These are phyloP conservation scores for Podospora pseudoanserina DNA, from an alignment of 495 filamentous ascomycete genomes.

Conservation along the genomic window DNA sequence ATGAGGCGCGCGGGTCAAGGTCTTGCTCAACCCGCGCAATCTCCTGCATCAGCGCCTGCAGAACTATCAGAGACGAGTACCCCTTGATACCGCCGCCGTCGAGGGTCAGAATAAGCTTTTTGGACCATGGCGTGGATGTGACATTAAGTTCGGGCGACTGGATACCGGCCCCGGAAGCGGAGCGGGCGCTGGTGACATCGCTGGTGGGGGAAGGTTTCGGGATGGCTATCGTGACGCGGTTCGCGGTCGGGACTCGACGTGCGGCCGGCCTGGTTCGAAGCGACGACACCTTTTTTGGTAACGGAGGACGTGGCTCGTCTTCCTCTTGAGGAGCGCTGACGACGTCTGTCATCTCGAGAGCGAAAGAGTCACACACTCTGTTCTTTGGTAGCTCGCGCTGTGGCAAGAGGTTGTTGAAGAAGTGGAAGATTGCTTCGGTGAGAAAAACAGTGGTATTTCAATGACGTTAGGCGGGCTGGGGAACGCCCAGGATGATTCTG, in stretches of 20 bases:
- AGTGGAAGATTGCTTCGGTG: constrained; percentile 13
- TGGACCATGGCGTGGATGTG: constrained; percentile 29
- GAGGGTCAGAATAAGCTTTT: constrained; percentile 31
- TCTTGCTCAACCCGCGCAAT: constrained; percentile 27
- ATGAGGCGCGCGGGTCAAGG: constrained; percentile 20
- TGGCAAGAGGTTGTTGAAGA: constrained; percentile 5
- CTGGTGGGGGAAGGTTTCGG: constrained; percentile 19
- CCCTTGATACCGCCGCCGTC: constrained; percentile 35
- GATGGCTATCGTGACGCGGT: constrained; percentile 28
- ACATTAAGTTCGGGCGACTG: constrained; percentile 21
- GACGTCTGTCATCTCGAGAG: constrained; percentile 26
- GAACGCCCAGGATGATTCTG: background rate
- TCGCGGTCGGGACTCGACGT: constrained; percentile 23
- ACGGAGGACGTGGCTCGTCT: constrained; percentile 9
- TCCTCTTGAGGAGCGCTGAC: constrained; percentile 8
- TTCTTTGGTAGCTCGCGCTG: constrained; percentile 11
- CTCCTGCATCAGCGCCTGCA: constrained; percentile 30
- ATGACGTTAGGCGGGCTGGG: background rate
- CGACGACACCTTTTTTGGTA: constrained; percentile 19
- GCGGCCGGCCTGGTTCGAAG: constrained; percentile 21
- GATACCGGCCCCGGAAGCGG: constrained; percentile 4
- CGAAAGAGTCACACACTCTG: background rate
- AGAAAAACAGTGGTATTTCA: constrained; percentile 12
- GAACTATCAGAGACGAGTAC: constrained; percentile 32
- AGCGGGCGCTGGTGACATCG: constrained; percentile 16